Evolutionary conservation across 257 asterid species (phyloP).

Genomic region (Jacaranda copaia): DNA sequence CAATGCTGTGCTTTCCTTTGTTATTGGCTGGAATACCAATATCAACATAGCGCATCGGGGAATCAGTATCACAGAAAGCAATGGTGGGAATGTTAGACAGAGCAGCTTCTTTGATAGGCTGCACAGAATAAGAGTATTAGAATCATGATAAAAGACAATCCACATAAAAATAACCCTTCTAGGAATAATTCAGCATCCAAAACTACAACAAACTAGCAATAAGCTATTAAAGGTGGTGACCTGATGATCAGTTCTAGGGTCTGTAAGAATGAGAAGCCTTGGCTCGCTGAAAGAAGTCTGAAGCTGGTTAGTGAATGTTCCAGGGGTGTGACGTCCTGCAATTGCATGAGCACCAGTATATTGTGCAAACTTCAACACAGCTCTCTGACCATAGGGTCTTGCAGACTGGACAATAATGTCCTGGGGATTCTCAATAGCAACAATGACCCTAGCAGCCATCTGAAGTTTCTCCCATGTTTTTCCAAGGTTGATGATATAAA

Average conservation of each 20-base stretch:
- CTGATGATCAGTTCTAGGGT: constrained; percentile 58
- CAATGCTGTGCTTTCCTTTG: constrained; percentile 63
- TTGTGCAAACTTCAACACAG: constrained; percentile 57
- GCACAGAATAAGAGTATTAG: constrained; percentile 29
- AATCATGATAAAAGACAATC: not conserved
- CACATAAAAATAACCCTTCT: not conserved
- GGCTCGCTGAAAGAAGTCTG: constrained; percentile 58
- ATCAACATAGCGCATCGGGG: constrained; percentile 60
- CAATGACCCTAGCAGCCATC: constrained; percentile 60
- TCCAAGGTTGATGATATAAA: constrained; percentile 53
- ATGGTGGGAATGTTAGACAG: constrained; percentile 53
- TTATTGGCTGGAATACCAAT: constrained; percentile 65
- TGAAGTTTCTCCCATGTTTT: constrained; percentile 59
- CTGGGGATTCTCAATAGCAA: constrained; percentile 54
- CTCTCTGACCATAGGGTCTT: constrained; percentile 59
- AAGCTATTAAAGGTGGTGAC: not conserved
- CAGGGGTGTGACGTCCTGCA: constrained; percentile 63
- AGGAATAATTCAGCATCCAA: not conserved
- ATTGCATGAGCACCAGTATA: constrained; percentile 52
- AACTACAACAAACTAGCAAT: not conserved
- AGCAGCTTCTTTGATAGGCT: constrained; percentile 67
- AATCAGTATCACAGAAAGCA: constrained; percentile 62
- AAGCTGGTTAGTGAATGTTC: constrained; percentile 52
- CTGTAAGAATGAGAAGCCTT: constrained; percentile 50
- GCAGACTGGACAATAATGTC: constrained; percentile 63